Conservation (phyloP, 148 eudicot species). For the Rhododendron molle region DNA sequence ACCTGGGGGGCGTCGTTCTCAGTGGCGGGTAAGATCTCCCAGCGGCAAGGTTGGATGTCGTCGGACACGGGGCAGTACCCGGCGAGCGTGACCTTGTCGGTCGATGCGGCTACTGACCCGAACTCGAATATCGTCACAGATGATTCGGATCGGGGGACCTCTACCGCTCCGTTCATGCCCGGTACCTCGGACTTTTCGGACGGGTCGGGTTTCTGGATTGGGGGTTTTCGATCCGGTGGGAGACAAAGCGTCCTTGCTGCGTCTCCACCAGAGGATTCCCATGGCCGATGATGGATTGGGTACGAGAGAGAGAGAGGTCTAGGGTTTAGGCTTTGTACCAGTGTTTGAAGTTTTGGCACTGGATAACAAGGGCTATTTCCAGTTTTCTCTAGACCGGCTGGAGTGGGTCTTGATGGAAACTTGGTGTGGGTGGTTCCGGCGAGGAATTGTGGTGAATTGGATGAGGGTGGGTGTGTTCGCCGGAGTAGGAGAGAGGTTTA, state of each 20-base stretch:
- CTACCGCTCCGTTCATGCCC: constrained; percentile 51
- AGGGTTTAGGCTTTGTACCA: background rate
- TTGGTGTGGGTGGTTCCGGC: no score
- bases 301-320: background rate
- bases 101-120: constrained; percentile 42
- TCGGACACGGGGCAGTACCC: constrained; percentile 90
- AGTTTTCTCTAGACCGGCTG: background rate
- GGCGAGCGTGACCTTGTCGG: constrained; percentile 78
- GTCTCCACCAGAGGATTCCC: constrained; percentile 10
- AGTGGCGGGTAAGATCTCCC: constrained; percentile 44
- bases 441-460: no score
- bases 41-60: constrained; percentile 85
- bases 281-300: background rate
- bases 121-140: constrained; percentile 49
- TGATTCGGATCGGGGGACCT: constrained; percentile 39
- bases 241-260: constrained; percentile 4
- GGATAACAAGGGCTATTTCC: background rate
- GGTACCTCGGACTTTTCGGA: background rate
- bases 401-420: no score
- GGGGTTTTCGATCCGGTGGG: background rate
- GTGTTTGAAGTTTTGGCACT: background rate
- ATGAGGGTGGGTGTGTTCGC: no score
- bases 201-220: background rate
- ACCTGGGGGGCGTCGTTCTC: background rate
- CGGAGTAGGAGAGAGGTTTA: no score